Evolutionary conservation across 2,329 filamentous ascomycete species (phyloP), one percentile per base, ranked within the genome.

Genomic region (Microcera coccophila): DNA sequence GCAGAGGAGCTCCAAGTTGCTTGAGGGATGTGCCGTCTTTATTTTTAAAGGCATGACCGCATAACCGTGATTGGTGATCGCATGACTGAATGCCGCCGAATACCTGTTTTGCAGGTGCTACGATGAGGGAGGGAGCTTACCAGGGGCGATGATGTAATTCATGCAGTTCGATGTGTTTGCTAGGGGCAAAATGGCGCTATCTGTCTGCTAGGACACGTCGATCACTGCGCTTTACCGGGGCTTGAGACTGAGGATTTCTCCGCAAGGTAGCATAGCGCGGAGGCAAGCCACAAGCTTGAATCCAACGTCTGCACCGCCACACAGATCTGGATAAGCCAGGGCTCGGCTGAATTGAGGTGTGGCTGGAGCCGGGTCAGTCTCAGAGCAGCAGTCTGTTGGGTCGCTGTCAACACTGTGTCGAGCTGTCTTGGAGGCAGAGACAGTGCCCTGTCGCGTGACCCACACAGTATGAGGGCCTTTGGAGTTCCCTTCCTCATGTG

Each of bases 141-240:
- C 36, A 45, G 38, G 39, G 41, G 34, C 50, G 37, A 59, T 59
- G 55, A 59, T 58, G 55, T 59, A 59, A 59, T 54, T 42, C 18
- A 26, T 16, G 36, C 38, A 33, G 41, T 38, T 38, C 44, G 19
- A 39, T 36, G 38, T 7, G 22, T 12, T 12, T 26, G 7, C 22
- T 26, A 26, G 22, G 7, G 22, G 12, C 12, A 7, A 26, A 26
- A 26, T 12, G 22, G 22, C 22, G 22, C 22, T 12, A 26, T 26
- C 22, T 26, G 7, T 26, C 12, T 12, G 12, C 22, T 26, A 7
- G 12, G 22, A 26, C 7, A 12, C 22, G 22, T 26, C 12, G 22
- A 26, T 26, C 22, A 26, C 12, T 26, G 22, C n/a, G 22, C 22
- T 26, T 26, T 26, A 12, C 22, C 7, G 22, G 22, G 22, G 22